These are phyloP conservation scores for Dipodascus albidus DNA, from an alignment of 805 yeast species.

Conservation along the genomic window DNA sequence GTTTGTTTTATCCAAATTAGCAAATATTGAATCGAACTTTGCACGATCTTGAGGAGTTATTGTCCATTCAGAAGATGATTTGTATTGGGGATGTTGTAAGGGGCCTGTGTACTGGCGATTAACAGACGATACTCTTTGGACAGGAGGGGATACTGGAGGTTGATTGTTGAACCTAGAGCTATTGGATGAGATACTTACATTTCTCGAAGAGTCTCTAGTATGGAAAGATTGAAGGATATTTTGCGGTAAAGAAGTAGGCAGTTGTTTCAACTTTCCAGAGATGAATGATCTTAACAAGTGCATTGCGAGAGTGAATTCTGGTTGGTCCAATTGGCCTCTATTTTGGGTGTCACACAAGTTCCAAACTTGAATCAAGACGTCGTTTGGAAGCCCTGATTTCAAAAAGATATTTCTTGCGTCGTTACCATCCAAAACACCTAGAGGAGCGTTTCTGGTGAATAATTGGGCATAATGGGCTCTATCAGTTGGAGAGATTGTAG, in stretches of 20 bases:
- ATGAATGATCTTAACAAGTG: conserved; percentile 78
- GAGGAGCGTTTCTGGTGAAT: conserved; percentile 56
- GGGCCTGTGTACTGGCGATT: conserved; percentile 16
- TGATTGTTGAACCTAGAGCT: conserved; percentile 4
- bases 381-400: conserved; percentile 77
- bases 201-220: conserved; percentile 13
- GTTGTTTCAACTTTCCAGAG: conserved; percentile 48
- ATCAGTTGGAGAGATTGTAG: conserved; percentile 26
- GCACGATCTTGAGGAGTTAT: conserved; percentile 56
- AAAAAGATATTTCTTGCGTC: conserved; percentile 76
- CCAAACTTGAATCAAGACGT: conserved; percentile 80
- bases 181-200: conserved; percentile 7
- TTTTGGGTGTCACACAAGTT: conserved; percentile 67
- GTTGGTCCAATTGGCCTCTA: conserved; percentile 57
- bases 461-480: conserved; percentile 30
- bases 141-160: conserved; percentile 16
- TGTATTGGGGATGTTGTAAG: conserved; percentile 4
- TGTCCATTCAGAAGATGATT: conserved; percentile 41
- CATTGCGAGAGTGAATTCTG: conserved; percentile 88
- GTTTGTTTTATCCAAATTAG: conserved; percentile 56
- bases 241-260: conserved; percentile 40
- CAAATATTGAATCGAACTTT: conserved; percentile 73
- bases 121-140: conserved; percentile 12
- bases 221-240: conserved; percentile 26
- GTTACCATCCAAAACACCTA: conserved; percentile 56